Conservation (phyloP, 768 basidiomycete species). For the Agaricus blazei region DNA sequence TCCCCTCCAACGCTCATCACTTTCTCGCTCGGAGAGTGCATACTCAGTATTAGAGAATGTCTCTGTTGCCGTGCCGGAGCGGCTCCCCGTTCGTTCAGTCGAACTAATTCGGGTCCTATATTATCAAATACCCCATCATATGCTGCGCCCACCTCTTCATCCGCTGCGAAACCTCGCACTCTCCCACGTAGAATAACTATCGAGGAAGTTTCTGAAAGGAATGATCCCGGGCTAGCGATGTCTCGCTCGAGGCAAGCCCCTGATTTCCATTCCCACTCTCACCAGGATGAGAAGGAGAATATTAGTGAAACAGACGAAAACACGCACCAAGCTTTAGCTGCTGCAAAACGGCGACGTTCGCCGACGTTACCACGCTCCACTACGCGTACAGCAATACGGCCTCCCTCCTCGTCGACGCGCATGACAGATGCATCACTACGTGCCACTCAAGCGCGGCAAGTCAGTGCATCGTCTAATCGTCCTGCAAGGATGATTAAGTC, state of each 20-base stretch:
- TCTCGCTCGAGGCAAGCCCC: conserved; percentile 21
- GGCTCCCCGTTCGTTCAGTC: conserved; percentile 53
- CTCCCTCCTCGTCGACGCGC: conserved; percentile 22
- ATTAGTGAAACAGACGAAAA: conserved; percentile 36
- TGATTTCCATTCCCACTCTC: conserved; percentile 18
- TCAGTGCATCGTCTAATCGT: conserved; percentile 39
- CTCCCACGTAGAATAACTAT: conserved; percentile 35
- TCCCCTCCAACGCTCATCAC: conserved; percentile 39
- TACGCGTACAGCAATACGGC: conserved; percentile 18
- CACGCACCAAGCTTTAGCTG: conserved; percentile 22
- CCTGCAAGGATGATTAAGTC: conserved; percentile 48
- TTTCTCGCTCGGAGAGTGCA: conserved; percentile 66
- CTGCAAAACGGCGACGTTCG: conserved; percentile 24
- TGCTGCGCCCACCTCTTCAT: conserved; percentile 25
- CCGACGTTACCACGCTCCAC: conserved; percentile 31
- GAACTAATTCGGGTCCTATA: conserved; percentile 62
- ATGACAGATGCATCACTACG: conserved; percentile 31
- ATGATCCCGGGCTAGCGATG: conserved; percentile 16
- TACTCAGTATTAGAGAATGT: conserved; percentile 38
- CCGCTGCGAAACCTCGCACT: conserved; percentile 28
- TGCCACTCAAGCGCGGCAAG: conserved; percentile 31
- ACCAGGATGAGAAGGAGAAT: conserved; percentile 47
- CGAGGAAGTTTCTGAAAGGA: conserved; percentile 27
- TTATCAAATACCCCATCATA: conserved; percentile 26
- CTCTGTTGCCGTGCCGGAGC: conserved; percentile 24